Base-by-base conservation (phyloP, 1,284 basidiomycete genomes). In the Schizophyllum commune region DNA sequence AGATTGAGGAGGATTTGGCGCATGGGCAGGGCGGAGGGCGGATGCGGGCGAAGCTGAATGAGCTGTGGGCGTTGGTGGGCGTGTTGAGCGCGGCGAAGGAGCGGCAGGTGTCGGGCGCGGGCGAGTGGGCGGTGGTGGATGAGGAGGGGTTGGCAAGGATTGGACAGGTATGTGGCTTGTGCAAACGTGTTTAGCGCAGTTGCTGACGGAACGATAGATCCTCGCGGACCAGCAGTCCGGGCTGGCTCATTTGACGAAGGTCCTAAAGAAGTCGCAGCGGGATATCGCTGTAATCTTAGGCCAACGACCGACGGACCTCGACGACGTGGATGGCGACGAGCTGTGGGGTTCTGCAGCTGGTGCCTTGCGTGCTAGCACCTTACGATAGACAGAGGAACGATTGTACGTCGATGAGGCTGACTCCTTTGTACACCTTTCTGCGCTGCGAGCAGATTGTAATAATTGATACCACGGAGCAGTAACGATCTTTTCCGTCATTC, bases 21-120 rank as follows among this genome's bases (percentile, higher is more conserved):
- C 79, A 82, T 57, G 79, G 75, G 63, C 83, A 76, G 70, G 84
- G 66, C 74, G 72, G 83, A 62, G 82, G 90, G 58, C 74, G 88
- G 70, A 78, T 94, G 71, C 85, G 86, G 58, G 86, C 84, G 53
- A 89, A 88, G 69, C 69, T 92, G 66, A 90, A 89, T 65, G 93
- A 94, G 72, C 77, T 96, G 27, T 94, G 93, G 92, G 92, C 91
- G 13, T 75, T 89, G 52, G 80, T 94, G 11, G 91, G 91, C n/a
- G 88, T 91, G 60, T 79, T 94, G 17, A 81, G 82, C 63, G 88
- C 88, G 0, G 78, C 81, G 59, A 72, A 79, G 64, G 85, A 89
- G 80, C 60, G 83, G 78, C 61, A 72, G 77, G 65, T 79, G 70
- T 67, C 71, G 68, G 65, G 70, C 62, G 56, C 74, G 73, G 77